These are phyloP conservation scores for Nicotiana benthamiana DNA, from an alignment of 257 asterid genomes.

Conservation along the genomic window DNA sequence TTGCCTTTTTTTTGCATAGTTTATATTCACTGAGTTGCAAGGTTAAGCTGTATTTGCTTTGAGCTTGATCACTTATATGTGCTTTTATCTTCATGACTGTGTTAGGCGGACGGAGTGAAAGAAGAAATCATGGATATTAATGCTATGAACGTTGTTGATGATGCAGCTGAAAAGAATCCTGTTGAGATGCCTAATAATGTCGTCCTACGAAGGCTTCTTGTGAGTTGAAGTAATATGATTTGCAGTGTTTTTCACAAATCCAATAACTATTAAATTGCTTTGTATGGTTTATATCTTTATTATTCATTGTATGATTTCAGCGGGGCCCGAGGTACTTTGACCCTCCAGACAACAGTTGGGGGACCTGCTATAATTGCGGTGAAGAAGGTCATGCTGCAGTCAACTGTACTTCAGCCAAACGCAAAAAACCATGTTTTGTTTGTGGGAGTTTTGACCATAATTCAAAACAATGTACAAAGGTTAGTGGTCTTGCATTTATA, in stretches of 20 bases:
- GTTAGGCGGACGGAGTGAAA: constrained; percentile 42
- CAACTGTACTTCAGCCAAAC: constrained; percentile 78
- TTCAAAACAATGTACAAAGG: constrained; percentile 76
- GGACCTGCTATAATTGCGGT: constrained; percentile 92
- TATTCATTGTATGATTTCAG: constrained; percentile 42
- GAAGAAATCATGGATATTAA: constrained; percentile 18
- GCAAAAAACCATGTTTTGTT: constrained; percentile 89
- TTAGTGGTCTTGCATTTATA: constrained; percentile 15
- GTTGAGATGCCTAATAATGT: constrained; percentile 39
- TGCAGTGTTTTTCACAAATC: constrained; percentile 20
- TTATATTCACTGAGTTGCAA: neutral
- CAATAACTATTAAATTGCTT: constrained; percentile 19
- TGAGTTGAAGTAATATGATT: constrained; percentile 58
- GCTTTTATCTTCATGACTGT: neutral
- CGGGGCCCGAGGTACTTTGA: constrained; percentile 99
- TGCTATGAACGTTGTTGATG: constrained; percentile 25
- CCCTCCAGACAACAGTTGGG: constrained; percentile 90
- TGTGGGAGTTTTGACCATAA: constrained; percentile 89
- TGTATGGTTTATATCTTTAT: constrained; percentile 19
- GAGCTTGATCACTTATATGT: neutral
- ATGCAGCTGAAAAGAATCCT: constrained; percentile 36
- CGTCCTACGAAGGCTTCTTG: constrained; percentile 90
- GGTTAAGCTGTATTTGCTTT: neutral
- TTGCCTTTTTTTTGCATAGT: neutral
- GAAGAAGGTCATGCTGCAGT: constrained; percentile 78